Percentiles rank a stretch among this genome's conserved stretches.
Evolutionary conservation across 345 rosid species (phyloP).

Genomic region (Psidium friedrichsthalianum): DNA sequence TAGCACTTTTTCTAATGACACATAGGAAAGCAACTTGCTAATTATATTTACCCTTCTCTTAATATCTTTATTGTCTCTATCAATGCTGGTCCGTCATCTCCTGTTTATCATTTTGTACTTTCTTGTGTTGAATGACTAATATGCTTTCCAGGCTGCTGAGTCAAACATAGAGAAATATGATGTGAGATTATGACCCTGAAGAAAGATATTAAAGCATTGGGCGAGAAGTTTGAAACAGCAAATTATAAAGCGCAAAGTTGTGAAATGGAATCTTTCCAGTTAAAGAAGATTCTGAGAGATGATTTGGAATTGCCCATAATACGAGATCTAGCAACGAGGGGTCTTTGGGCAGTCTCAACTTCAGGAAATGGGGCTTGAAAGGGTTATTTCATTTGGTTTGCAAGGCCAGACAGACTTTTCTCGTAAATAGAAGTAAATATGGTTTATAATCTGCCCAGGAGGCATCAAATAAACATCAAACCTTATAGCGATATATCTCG

Average conservation of each 20-base stretch:
- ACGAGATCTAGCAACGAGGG: too few relatives aligned
- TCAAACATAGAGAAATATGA: slow-evolving; percentile 72
- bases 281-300: too few relatives aligned
- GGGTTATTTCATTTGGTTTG: too few relatives aligned
- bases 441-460: too few relatives aligned
- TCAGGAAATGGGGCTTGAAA: too few relatives aligned
- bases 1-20: not conserved
- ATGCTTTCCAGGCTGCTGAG: slow-evolving; percentile 57
- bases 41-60: not conserved
- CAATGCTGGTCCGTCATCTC: not conserved
- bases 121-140: not conserved
- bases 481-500: too few relatives aligned
- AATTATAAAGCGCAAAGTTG: slow-evolving; percentile 39
- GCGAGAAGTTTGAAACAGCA: slow-evolving; percentile 57
- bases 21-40: not conserved
- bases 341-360: too few relatives aligned
- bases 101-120: not conserved
- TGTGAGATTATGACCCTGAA: slow-evolving; percentile 43
- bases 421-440: too few relatives aligned
- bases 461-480: too few relatives aligned
- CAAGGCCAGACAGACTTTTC: too few relatives aligned
- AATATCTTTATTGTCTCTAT: not conserved
- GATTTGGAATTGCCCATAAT: too few relatives aligned
- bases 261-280: too few relatives aligned
- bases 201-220: slow-evolving; percentile 41